Conservation (phyloP, 2,329 filamentous ascomycete species). For the Pestalotiopsis sp. region DNA sequence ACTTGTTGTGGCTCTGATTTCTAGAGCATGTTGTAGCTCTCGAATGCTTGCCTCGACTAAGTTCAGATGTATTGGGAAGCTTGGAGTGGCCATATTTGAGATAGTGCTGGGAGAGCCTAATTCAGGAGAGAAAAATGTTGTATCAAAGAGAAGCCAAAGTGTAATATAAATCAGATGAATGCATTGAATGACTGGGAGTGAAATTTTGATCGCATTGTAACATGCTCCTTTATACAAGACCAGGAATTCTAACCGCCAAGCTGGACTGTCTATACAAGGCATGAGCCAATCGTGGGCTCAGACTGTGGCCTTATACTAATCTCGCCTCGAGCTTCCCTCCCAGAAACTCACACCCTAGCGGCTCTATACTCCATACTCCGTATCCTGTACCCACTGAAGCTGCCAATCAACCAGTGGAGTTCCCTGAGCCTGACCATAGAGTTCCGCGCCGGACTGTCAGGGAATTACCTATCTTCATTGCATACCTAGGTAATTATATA, state of each 20-base stretch:
- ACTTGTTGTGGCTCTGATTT: slow-evolving; percentile 39
- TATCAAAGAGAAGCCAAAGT: not conserved
- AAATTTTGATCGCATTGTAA: not conserved
- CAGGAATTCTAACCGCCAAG: not conserved
- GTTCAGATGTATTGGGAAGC: not conserved
- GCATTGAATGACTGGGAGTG: not conserved
- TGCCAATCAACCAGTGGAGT: not conserved
- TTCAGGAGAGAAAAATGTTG: not conserved
- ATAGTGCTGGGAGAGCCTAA: not conserved
- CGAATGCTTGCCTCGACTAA: slow-evolving; percentile 31
- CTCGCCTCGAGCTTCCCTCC: not conserved
- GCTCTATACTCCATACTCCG: not conserved
- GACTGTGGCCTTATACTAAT: not conserved
- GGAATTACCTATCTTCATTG: not conserved
- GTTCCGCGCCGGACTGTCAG: too few species aligned
- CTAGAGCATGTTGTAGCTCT: slow-evolving; percentile 44
- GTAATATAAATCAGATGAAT: not conserved
- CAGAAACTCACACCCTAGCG: not conserved
- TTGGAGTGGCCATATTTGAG: not conserved
- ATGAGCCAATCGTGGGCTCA: not conserved
- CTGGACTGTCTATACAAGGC: not conserved
- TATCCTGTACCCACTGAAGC: not conserved
- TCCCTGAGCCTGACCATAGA: not conserved
- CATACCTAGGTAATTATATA: not conserved
- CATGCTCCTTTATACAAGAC: not conserved